phyloP scores from a whole-genome alignment of 768 basidiomycete species.

The Candolleomyces efflorescens region DNA sequence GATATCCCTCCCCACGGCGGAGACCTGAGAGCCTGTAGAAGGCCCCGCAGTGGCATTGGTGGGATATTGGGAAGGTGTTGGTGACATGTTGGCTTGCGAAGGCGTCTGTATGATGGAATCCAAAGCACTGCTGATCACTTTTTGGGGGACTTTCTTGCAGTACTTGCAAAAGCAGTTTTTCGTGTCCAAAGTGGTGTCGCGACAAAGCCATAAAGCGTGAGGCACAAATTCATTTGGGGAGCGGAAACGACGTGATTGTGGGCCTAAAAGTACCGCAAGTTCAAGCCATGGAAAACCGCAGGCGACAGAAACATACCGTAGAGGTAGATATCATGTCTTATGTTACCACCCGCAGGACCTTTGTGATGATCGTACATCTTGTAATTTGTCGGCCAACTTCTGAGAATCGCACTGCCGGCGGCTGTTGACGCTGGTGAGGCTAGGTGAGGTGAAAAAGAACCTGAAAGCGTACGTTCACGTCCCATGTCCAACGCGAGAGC shows the following conservation, averaged over 20 bases:
- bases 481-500: conserved; percentile 31
- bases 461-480: conserved; percentile 23
- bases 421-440: conserved; percentile 6
- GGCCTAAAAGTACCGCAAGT: conserved; percentile 31
- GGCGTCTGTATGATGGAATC: conserved; percentile 12
- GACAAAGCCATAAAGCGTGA: conserved; percentile 76
- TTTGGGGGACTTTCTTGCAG: conserved; percentile 65
- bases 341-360: conserved; percentile 39
- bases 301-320: conserved; percentile 44
- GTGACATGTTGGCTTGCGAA: conserved; percentile 17
- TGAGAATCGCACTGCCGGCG: conserved; percentile 61
- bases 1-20: conserved; percentile 9
- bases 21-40: conserved; percentile 5
- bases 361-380: conserved; percentile 73
- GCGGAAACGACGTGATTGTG: conserved; percentile 54
- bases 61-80: conserved; percentile 2
- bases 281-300: background rate
- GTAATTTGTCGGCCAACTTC: conserved; percentile 64
- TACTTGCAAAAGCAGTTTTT: conserved; percentile 71
- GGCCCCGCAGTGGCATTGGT: conserved; percentile 15
- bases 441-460: background rate
- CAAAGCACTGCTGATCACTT: conserved; percentile 62
- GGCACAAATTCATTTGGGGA: conserved; percentile 84
- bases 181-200: conserved; percentile 43
- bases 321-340: conserved; percentile 77